Base-by-base conservation (phyloP, 306 rosid genomes). In the Fagus crenata region DNA sequence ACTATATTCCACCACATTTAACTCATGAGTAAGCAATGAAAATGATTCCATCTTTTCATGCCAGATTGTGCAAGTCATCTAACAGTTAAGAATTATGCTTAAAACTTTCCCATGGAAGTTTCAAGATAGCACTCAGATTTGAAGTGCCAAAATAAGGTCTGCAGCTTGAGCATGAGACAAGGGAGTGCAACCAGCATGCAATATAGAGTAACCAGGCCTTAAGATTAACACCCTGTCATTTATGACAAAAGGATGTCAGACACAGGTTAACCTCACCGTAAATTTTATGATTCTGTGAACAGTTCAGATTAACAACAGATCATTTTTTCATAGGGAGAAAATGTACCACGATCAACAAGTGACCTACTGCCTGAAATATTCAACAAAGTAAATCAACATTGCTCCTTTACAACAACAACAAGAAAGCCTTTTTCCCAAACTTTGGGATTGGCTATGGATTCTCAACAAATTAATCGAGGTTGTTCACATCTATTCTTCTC, bases 381-480 rank as follows among this genome's bases (percentile, higher is more conserved):
- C 83, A 67, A 56, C 17, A 63, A 59, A 59, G 17, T n/a, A 9
- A 51, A 28, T 61, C 36, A 37, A 71, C 12, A 49, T 36, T 60
- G 74, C 28, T 22, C 28, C 28, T 22, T 22, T 22, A 22, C 28
- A 22, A 22, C 35, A 5, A 74, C 67, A 67, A 43, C 13, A n/a
- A 67, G 41, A 33, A 1, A 28, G 28, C 28, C 28, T 22, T 22
- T 22, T 22, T 22, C 28, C 28, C 28, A 22, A 22, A 22, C 28
- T 22, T 0, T 22, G 28, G 28, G 28, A 0, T 22, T 22, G 28
- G 28, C 28, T 22, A 22, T 22, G 28, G 28, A 22, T 22, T 22
- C 28, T 22, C 28, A 22, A 22, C 28, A 22, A 22, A 22, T 22
- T 22, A 22, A 22, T 22, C 28, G 28, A 22, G 28, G 28, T 22